Base-by-base conservation (phyloP, 2,329 filamentous ascomycete genomes). In the Fusarium pseudonygamai region DNA sequence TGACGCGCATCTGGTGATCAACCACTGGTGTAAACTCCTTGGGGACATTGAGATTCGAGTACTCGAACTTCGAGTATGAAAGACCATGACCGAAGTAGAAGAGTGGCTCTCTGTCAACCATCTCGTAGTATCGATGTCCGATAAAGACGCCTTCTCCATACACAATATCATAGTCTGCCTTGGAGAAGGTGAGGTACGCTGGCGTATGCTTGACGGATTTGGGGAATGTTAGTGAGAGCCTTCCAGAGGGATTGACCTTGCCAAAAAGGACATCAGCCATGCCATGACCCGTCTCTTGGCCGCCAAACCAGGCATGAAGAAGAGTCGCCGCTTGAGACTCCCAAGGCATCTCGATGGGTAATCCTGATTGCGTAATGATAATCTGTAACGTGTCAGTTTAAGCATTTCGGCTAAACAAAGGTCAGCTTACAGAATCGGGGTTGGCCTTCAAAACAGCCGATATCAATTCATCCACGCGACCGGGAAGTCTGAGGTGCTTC, bases 121-220 rank as follows among this genome's bases (percentile, higher is more conserved):
- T 60, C 43, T 94, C 92, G 77, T 93, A 94, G 81, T 89, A 93
- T 24, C 91, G 85, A 80, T 94, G 94, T 0, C 92, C 92, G 20
- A 94, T 86, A 77, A 92, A 93, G 40, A 94, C 85, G 58, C 92
- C 92, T 79, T 94, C 92, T 24, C 91, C 91, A 74, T 94, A 94
- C 0, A 92, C 81, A 2, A 90, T 90, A 53, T 90, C 85, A 43
- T 91, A 87, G 47, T 90, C 88, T 75, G 93, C 92, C 6, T 87
- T 86, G 28, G 85, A 82, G 77, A 89, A 94, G 81, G 92, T 93
- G 65, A 92, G 83, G 79, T 90, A 93, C 0, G 91, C 89, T 2
- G 92, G 92, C 71, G 92, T 93, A 77, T 93, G 90, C 76, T 91
- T 86, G 4, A 90, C 78, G 5, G 84, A 83, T 39, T 83, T 84